Percentiles rank a stretch among this genome's conserved stretches.
These are phyloP conservation scores for Onygenales sp. DNA, from an alignment of 2,329 filamentous ascomycete genomes.

Conservation along the genomic window DNA sequence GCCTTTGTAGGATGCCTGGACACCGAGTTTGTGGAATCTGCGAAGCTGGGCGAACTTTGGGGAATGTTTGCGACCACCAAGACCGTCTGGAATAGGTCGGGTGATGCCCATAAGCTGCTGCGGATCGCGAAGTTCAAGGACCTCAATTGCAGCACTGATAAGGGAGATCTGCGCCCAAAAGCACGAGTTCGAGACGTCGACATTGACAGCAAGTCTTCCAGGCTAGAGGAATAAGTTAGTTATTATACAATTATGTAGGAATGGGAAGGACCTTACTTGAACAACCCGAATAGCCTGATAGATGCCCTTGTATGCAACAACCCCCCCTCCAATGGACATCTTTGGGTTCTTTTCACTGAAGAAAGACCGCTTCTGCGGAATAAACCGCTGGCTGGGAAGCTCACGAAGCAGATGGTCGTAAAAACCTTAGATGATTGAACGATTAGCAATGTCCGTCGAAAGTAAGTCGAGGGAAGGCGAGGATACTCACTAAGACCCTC, in stretches of 20 bases:
- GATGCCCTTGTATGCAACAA: slow-evolving; percentile 79
- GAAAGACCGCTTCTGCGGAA: slow-evolving; percentile 72
- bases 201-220: slow-evolving; percentile 66
- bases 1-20: slow-evolving; percentile 27
- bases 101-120: slow-evolving; percentile 20
- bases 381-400: slow-evolving; percentile 57
- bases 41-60: slow-evolving; percentile 18
- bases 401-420: slow-evolving; percentile 83
- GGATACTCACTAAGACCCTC: slow-evolving; percentile 60
- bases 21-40: slow-evolving; percentile 27
- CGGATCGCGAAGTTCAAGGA: slow-evolving; percentile 23
- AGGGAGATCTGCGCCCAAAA: slow-evolving; percentile 59
- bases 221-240: slow-evolving; percentile 33
- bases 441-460: not conserved
- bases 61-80: slow-evolving; percentile 11
- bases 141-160: slow-evolving; percentile 24
- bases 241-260: slow-evolving; percentile 3
- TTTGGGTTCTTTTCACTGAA: slow-evolving; percentile 51
- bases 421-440: slow-evolving; percentile 48
- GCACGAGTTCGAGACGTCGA: slow-evolving; percentile 83
- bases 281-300: slow-evolving; percentile 77
- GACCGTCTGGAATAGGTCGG: slow-evolving; percentile 15
- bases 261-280: slow-evolving; percentile 37
- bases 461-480: slow-evolving; percentile 1
- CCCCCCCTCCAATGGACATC: slow-evolving; percentile 49